These are phyloP conservation scores for Plectosphaerella plurivora DNA, from an alignment of 2,329 filamentous ascomycete species.

Conservation along the genomic window DNA sequence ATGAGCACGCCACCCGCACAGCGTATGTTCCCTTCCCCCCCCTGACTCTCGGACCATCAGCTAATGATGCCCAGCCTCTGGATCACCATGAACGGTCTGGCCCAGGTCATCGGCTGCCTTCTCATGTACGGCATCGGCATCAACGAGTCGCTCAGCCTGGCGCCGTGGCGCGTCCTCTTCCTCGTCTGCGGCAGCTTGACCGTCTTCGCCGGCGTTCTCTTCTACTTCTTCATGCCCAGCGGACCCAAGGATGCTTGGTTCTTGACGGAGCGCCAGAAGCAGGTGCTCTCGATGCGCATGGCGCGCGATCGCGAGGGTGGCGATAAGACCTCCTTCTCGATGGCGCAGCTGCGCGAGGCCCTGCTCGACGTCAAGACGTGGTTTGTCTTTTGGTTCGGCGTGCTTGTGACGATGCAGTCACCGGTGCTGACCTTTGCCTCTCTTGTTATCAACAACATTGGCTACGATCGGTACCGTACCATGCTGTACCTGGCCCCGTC, in stretches of 20 bases:
- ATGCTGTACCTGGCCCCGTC: constrained; percentile 43
- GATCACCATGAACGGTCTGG: constrained; percentile 23
- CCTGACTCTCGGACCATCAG: neutral
- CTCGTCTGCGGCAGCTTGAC: constrained; percentile 46
- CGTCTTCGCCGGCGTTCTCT: constrained; percentile 32
- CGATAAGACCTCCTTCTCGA: constrained; percentile 35
- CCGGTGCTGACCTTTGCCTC: constrained; percentile 44
- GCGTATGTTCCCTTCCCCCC: constrained; percentile 16
- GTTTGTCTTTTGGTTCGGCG: constrained; percentile 38
- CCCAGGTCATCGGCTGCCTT: constrained; percentile 20
- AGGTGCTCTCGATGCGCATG: constrained; percentile 30
- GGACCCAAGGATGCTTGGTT: constrained; percentile 45
- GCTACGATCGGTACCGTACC: constrained; percentile 37
- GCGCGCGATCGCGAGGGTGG: constrained; percentile 25
- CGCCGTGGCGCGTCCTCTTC: constrained; percentile 43
- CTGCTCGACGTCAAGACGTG: constrained; percentile 37
- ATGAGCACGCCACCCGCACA: constrained; percentile 51
- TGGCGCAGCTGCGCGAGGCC: constrained; percentile 37
- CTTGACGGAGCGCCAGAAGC: constrained; percentile 34
- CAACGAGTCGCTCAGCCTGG: constrained; percentile 28
- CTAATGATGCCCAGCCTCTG: constrained; percentile 17
- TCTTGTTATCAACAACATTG: constrained; percentile 41
- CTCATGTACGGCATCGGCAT: constrained; percentile 37
- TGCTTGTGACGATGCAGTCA: constrained; percentile 40
- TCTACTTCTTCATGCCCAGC: constrained; percentile 41